These are phyloP conservation scores for Pestalotiopsis sp. DNA, from an alignment of 2,329 filamentous ascomycete species.

Conservation along the genomic window DNA sequence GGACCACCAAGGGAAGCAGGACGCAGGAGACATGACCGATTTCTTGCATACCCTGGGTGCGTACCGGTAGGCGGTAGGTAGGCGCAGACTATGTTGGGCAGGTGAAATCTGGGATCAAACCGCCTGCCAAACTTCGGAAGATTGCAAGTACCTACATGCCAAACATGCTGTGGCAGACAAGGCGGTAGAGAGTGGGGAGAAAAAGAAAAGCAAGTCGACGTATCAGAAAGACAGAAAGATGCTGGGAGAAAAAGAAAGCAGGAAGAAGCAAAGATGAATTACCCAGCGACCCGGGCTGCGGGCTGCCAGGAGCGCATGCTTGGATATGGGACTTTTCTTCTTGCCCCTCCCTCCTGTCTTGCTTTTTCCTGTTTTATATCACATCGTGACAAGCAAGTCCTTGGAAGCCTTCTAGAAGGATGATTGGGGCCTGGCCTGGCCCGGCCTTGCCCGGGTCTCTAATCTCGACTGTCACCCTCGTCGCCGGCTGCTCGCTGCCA, in stretches of 20 bases:
- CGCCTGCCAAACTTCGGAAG: neutral
- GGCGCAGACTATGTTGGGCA: too few relatives aligned
- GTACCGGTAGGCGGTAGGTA: too few relatives aligned
- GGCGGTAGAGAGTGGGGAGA: neutral
- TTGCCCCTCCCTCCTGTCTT: too few relatives aligned
- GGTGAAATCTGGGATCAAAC: neutral
- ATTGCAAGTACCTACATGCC: neutral
- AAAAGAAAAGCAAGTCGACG: neutral
- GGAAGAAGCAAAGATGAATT: neutral
- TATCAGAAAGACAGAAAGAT: neutral
- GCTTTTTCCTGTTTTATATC: too few relatives aligned
- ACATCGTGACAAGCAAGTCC: neutral
- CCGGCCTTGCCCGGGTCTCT: neutral
- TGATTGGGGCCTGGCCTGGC: neutral
- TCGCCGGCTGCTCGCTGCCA: too few relatives aligned
- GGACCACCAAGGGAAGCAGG: too few relatives aligned
- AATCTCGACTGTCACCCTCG: neutral
- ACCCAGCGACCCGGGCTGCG: neutral
- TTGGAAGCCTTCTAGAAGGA: slow-evolving; percentile 9
- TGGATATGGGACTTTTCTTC: neutral
- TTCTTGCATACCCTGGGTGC: too few relatives aligned
- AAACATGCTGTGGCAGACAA: neutral
- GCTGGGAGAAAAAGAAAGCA: neutral
- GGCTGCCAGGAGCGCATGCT: slow-evolving; percentile 4
- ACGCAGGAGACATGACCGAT: too few relatives aligned